Conservation (phyloP, 2,329 filamentous ascomycete genomes). For the Pyrenochaeta sp. region DNA sequence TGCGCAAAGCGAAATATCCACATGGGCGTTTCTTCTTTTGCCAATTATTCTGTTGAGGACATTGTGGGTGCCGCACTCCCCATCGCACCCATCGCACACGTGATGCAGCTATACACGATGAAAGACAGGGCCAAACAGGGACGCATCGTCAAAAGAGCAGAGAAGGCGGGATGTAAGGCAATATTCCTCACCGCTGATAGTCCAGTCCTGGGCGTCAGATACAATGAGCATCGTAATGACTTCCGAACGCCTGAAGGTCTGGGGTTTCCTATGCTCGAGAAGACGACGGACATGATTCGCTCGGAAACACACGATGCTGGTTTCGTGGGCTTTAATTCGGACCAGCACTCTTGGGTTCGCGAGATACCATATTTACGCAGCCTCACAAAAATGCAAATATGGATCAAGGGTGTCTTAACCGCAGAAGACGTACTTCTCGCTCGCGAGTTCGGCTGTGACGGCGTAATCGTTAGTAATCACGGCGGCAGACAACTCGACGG, state of each 20-base stretch:
- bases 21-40: constrained; percentile 67
- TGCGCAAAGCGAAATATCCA: constrained; percentile 68
- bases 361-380: constrained; percentile 15
- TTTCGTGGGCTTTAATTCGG: constrained; percentile 33
- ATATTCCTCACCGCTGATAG: constrained; percentile 65
- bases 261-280: constrained; percentile 38
- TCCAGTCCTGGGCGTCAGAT: constrained; percentile 57
- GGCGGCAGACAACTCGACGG: constrained; percentile 35
- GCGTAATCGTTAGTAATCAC: constrained; percentile 52
- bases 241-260: constrained; percentile 3
- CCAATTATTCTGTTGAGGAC: constrained; percentile 67
- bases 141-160: constrained; percentile 42
- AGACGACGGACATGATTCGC: constrained; percentile 30
- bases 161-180: constrained; percentile 55
- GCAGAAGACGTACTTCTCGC: constrained; percentile 60
- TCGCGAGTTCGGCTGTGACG: constrained; percentile 56
- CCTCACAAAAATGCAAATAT: constrained; percentile 40
- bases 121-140: constrained; percentile 53
- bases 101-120: constrained; percentile 65
- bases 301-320: constrained; percentile 37
- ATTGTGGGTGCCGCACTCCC: constrained; percentile 60
- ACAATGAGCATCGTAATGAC: neutral
- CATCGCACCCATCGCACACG: constrained; percentile 32
- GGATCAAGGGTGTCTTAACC: constrained; percentile 56
- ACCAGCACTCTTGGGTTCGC: constrained; percentile 2